Conservation (phyloP, 1,284 basidiomycete species). For the Puccinia sorghi region DNA sequence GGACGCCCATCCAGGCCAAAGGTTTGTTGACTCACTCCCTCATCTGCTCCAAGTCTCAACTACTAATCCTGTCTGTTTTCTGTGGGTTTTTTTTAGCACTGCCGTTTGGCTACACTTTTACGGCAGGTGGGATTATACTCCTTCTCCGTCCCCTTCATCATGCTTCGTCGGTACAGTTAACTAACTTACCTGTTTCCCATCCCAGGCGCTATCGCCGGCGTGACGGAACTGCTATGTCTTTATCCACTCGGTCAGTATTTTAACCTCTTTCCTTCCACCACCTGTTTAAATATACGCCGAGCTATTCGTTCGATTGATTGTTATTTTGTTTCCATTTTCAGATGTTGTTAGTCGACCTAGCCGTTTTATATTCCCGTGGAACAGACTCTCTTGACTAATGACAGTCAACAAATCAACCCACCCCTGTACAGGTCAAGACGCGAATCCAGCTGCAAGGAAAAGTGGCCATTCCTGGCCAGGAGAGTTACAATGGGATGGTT, state of each 20-base stretch:
- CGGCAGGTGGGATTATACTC: slow-evolving; percentile 79
- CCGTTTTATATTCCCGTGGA: no score
- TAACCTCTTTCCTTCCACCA: slow-evolving; percentile 38
- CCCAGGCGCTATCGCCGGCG: slow-evolving; percentile 56
- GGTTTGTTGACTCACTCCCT: not conserved
- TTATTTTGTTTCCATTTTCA: slow-evolving; percentile 57
- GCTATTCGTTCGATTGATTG: slow-evolving; percentile 50
- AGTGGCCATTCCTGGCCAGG: slow-evolving; percentile 63
- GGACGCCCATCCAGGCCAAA: slow-evolving; percentile 6
- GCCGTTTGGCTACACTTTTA: slow-evolving; percentile 82
- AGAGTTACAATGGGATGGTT: slow-evolving; percentile 67
- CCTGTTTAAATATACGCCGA: not conserved
- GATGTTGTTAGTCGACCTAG: slow-evolving; percentile 47
- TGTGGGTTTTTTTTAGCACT: slow-evolving; percentile 64
- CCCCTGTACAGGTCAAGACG: slow-evolving; percentile 72
- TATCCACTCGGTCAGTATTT: slow-evolving; percentile 77
- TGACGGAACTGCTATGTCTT: slow-evolving; percentile 82
- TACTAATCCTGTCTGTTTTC: not conserved
- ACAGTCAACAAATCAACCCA: slow-evolving; percentile 51
- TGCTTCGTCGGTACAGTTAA: not conserved
- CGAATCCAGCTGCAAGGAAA: slow-evolving; percentile 93
- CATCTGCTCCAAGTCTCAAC: not conserved
- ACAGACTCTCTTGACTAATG: slow-evolving; percentile 55
- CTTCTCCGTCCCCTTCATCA: not conserved
- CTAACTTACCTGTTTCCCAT: no score